Percentiles rank a stretch among this genome's conserved stretches.
These are phyloP conservation scores for Erodium texanum DNA, from an alignment of 441 rosid genomes.

Conservation along the genomic window DNA sequence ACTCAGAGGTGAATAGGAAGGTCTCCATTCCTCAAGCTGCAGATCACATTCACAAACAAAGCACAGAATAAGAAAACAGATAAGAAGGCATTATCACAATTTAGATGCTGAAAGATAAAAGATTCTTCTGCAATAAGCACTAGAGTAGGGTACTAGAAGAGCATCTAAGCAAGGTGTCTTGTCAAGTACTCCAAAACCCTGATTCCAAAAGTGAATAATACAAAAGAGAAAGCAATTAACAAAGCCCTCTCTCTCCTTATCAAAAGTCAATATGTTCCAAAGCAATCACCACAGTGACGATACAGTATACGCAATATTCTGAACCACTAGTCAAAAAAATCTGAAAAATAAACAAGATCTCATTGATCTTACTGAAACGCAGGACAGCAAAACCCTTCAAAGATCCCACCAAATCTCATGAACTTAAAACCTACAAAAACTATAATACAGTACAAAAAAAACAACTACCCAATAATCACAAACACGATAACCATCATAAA, in stretches of 20 bases:
- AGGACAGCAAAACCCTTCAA: not conserved
- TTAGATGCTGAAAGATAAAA: not conserved
- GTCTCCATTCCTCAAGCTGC: constrained; percentile 12
- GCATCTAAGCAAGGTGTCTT: not conserved
- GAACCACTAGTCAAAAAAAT: not conserved
- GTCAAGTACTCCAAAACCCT: not conserved
- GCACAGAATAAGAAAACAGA: not conserved
- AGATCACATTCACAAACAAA: not conserved
- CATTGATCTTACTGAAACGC: not conserved
- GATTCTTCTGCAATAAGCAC: not conserved
- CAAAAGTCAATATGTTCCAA: not conserved
- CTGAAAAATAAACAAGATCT: not conserved
- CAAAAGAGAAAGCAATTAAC: not conserved
- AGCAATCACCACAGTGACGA: not conserved
- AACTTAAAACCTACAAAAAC: not conserved
- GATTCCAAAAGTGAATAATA: not conserved
- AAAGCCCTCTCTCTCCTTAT: not conserved
- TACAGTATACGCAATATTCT: not conserved
- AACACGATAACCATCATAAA: not conserved
- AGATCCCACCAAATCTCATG: not conserved
- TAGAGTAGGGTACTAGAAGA: not conserved
- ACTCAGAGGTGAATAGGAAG: constrained; percentile 17
- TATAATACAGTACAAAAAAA: not conserved
- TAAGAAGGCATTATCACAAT: not conserved
- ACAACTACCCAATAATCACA: not conserved